Evolutionary conservation across 2,329 filamentous ascomycete genomes (phyloP).

Genomic region (Botrytis elliptica): DNA sequence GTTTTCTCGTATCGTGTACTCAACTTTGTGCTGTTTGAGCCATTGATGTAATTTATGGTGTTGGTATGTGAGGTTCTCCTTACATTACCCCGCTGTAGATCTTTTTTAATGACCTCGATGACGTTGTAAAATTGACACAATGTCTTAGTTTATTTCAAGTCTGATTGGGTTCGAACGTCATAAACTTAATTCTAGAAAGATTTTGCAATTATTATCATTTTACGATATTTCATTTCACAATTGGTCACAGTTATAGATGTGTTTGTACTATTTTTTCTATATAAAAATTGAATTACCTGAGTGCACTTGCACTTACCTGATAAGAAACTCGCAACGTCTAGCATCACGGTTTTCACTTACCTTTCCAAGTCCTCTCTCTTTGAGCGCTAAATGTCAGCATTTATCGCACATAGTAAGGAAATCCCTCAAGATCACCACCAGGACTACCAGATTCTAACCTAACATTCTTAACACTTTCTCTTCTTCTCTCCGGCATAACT

Average conservation of each 20-base stretch:
- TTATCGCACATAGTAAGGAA: neutral
- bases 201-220: neutral
- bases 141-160: neutral
- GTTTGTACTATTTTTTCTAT: neutral
- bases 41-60: neutral
- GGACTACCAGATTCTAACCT: too few relatives aligned
- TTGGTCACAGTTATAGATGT: neutral
- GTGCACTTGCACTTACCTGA: neutral
- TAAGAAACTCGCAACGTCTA: neutral
- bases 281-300: neutral
- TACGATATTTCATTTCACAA: neutral
- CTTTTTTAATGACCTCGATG: neutral
- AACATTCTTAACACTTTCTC: neutral
- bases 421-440: neutral
- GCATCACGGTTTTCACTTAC: neutral
- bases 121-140: neutral
- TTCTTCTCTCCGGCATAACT: neutral
- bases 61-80: neutral
- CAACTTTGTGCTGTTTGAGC: neutral
- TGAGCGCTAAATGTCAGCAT: neutral
- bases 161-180: neutral
- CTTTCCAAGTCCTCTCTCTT: neutral
- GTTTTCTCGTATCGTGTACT: neutral
- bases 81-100: neutral
- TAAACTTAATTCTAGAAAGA: neutral